These are phyloP conservation scores for Alternaria hordeiaustralica DNA, from an alignment of 2,329 filamentous ascomycete genomes.

Conservation along the genomic window DNA sequence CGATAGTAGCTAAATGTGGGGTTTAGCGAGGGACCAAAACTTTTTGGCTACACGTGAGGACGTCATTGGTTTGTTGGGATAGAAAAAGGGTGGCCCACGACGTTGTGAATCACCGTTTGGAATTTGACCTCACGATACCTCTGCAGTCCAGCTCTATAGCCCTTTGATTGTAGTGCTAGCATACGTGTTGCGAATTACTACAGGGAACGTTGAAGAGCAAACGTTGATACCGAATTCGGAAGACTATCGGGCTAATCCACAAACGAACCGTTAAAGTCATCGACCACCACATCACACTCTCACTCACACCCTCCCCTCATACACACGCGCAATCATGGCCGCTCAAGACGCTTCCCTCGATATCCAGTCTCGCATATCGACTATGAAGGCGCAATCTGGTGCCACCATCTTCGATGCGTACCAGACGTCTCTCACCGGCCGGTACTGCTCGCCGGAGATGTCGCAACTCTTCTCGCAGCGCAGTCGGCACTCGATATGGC, in stretches of 20 bases:
- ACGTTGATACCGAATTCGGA: conserved; percentile 1
- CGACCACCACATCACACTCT: background rate
- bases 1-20: conserved; percentile 28
- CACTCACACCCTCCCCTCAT: background rate
- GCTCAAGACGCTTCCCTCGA: conserved; percentile 28
- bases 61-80: conserved; percentile 13
- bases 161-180: background rate
- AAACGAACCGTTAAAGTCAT: background rate
- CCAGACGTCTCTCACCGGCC: conserved; percentile 37
- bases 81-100: conserved; percentile 24
- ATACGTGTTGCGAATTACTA: background rate
- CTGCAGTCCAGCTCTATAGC: background rate
- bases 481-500: conserved; percentile 78
- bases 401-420: conserved; percentile 33
- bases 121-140: background rate
- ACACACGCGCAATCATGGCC: conserved; percentile 15
- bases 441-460: conserved; percentile 69
- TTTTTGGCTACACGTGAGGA: conserved; percentile 33
- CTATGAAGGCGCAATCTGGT: conserved; percentile 28
- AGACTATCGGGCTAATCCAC: conserved; percentile 13
- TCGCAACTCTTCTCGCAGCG: conserved; percentile 78
- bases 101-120: background rate
- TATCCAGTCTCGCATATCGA: conserved; percentile 29
- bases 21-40: conserved; percentile 34
- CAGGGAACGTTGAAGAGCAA: background rate